These are phyloP conservation scores for Spizellomyces sp. DNA, from an alignment of 192 early-diverging fungal genomes.

Conservation along the genomic window DNA sequence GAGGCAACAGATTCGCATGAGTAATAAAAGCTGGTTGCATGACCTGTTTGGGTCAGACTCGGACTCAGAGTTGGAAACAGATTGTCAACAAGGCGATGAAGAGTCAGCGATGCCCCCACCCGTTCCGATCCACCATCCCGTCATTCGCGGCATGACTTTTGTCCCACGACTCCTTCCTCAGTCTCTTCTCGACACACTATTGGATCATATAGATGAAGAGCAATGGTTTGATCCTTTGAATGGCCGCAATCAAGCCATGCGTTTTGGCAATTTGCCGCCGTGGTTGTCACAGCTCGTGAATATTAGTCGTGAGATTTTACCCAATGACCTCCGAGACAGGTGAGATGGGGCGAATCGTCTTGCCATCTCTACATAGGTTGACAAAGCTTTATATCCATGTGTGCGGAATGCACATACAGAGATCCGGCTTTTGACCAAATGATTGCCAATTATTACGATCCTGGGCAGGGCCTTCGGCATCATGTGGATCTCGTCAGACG, in stretches of 20 bases:
- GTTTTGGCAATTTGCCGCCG: constrained; percentile 22
- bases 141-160: constrained; percentile 15
- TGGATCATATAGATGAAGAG: constrained; percentile 19
- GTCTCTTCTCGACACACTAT: not conserved
- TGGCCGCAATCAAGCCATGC: constrained; percentile 33
- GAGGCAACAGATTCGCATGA: no score
- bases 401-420: constrained; percentile 4
- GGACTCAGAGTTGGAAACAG: not conserved
- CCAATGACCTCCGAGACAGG: not conserved
- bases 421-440: constrained; percentile 51
- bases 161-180: constrained; percentile 5
- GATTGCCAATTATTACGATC: constrained; percentile 57
- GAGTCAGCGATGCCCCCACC: not conserved
- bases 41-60: constrained; percentile 12
- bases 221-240: constrained; percentile 26
- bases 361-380: not conserved
- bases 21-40: no score
- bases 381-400: not conserved
- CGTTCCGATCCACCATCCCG: constrained; percentile 1
- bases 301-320: not conserved
- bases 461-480: constrained; percentile 52
- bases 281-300: constrained; percentile 4
- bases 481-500: constrained; percentile 55
- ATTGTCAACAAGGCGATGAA: not conserved
- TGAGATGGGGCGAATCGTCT: not conserved